Conservation (phyloP, 257 asterid species). For the Schizonepeta tenuifolia region DNA sequence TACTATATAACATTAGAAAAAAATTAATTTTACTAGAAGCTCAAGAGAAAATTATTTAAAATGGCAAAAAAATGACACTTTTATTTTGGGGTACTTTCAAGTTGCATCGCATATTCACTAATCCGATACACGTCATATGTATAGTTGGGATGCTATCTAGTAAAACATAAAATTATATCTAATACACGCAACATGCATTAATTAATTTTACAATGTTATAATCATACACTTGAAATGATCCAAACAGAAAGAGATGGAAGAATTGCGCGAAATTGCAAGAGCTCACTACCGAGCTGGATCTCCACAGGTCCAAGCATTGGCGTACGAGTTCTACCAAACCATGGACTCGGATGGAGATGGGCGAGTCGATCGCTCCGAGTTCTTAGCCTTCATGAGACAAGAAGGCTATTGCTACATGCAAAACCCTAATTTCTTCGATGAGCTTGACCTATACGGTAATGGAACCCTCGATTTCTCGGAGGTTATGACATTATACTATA, state of each 20-base stretch:
- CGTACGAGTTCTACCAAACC: constrained; percentile 32
- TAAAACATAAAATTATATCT: too few species aligned
- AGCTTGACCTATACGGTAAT: constrained; percentile 31
- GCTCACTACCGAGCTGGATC: constrained; percentile 37
- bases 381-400: constrained; percentile 33
- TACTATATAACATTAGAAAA: too few species aligned
- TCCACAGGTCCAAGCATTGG: constrained; percentile 34
- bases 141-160: too few species aligned
- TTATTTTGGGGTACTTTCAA: too few species aligned
- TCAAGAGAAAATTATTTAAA: too few species aligned
- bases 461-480: constrained; percentile 40
- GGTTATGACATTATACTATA: constrained; percentile 38
- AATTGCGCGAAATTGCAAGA: constrained; percentile 36
- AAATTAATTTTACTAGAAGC: too few species aligned
- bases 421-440: constrained; percentile 28
- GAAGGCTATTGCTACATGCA: constrained; percentile 36
- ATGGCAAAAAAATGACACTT: too few species aligned
- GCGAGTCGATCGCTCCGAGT: constrained; percentile 26
- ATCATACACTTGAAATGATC: neutral
- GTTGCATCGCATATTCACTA: too few species aligned
- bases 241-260: constrained; percentile 40
- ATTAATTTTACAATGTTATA: too few species aligned
- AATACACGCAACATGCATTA: too few species aligned
- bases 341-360: constrained; percentile 37
- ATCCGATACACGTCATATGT: too few species aligned